A percentile compares a stretch with the other conserved stretches of the same genome.
These are phyloP conservation scores for Themeda triandra DNA, from an alignment of 176 grass and related monocot species.

Conservation along the genomic window DNA sequence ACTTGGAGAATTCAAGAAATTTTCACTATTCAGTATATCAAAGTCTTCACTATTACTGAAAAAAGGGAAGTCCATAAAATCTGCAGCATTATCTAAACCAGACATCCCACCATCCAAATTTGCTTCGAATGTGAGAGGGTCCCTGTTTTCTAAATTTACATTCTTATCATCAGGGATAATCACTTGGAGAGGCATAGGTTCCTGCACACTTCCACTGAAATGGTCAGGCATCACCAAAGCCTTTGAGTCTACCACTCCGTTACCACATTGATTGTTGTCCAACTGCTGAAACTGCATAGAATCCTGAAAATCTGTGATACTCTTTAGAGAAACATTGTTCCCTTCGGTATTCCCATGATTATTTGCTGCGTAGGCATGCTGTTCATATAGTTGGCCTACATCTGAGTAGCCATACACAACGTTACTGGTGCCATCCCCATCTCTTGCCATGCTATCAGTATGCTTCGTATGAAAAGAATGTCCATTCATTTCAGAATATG, in stretches of 20 bases:
- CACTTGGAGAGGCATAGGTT: conserved; percentile 11
- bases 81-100: conserved; percentile 38
- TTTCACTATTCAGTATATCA: conserved; percentile 57
- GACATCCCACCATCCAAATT: conserved; percentile 37
- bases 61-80: conserved; percentile 67
- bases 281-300: conserved; percentile 41
- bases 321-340: conserved; percentile 43
- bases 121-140: conserved; percentile 34
- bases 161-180: conserved; percentile 35
- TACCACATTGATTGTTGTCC: conserved; percentile 38
- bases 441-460: conserved; percentile 34
- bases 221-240: conserved; percentile 30
- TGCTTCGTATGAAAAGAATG: conserved; percentile 49
- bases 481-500: conserved; percentile 41
- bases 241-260: conserved; percentile 39
- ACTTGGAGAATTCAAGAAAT: conserved; percentile 59
- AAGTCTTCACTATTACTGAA: conserved; percentile 54
- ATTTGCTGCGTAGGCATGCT: conserved; percentile 36
- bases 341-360: conserved; percentile 30
- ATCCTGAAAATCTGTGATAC: conserved; percentile 41
- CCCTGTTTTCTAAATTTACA: conserved; percentile 31
- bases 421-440: conserved; percentile 20
- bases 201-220: conserved; percentile 35
- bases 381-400: conserved; percentile 45
- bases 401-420: conserved; percentile 42